These are phyloP conservation scores for Isoetes taiwanensis DNA, from an alignment of 75 land plant species.

Conservation along the genomic window DNA sequence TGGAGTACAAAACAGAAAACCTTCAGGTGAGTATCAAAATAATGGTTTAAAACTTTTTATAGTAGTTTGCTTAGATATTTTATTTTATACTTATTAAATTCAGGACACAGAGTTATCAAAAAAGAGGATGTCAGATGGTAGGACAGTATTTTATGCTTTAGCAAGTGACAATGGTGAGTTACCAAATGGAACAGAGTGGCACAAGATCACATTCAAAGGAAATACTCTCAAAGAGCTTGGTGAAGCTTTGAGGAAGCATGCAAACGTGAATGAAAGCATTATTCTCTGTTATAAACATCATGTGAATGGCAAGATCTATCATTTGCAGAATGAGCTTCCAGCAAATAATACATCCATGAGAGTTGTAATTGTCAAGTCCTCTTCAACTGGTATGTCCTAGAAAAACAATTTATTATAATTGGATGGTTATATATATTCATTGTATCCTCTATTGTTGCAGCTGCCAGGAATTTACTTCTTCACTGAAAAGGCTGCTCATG, in stretches of 20 bases:
- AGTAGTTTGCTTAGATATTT: too few relatives aligned
- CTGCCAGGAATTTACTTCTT: too few relatives aligned
- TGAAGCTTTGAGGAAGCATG: constrained; percentile 40
- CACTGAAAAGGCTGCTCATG: too few relatives aligned
- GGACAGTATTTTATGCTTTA: constrained; percentile 51
- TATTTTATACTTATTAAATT: too few relatives aligned
- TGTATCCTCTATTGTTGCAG: too few relatives aligned
- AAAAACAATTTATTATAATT: too few relatives aligned
- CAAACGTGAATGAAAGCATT: constrained; percentile 40
- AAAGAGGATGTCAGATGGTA: too few relatives aligned
- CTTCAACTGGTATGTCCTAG: constrained; percentile 48
- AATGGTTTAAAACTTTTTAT: too few relatives aligned
- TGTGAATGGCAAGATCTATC: constrained; percentile 50
- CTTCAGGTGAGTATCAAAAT: too few relatives aligned
- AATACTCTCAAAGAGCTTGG: constrained; percentile 44
- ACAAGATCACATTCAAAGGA: constrained; percentile 43
- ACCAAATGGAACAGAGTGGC: constrained; percentile 31
- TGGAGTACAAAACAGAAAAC: constrained; percentile 39
- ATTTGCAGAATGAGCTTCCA: constrained; percentile 64
- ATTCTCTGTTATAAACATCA: constrained; percentile 52
- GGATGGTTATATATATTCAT: too few relatives aligned
- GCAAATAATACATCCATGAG: constrained; percentile 74
- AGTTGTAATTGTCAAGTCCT: constrained; percentile 45
- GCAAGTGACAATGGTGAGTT: constrained; percentile 48
- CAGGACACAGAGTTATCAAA: too few relatives aligned